Base-by-base conservation (phyloP, 139 green algal species). In the Tetradesmus obliquus region DNA sequence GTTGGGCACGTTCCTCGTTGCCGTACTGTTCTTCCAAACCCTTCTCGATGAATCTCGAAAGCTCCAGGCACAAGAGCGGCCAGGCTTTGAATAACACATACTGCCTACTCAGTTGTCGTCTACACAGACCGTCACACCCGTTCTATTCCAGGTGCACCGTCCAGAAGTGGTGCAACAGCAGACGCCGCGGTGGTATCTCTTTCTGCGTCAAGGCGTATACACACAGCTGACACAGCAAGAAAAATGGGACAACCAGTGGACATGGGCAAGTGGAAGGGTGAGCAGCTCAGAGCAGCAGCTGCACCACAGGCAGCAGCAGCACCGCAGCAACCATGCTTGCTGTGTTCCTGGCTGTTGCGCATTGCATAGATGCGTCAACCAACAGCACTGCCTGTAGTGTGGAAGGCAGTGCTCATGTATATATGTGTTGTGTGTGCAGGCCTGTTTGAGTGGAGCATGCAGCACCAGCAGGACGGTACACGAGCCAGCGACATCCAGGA, bases 381-480 rank as follows among this genome's bases (percentile, higher is more conserved):
- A 72, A 13, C 60, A 72, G 60, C 60, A 72, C 12, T 19, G 10
- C 12, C 60, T 72, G 10, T 19, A 72, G 10, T 72, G 10, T 19
- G 60, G 12, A 13, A 13, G 10, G 60, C 10, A 13, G 10, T 72
- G 60, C 72, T 10, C 15, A n/a, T 81, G 72, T 13, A 81, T 81
- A 7, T 1, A 81, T 81, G 72, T 10, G 72, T 32, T 32, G 15
- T 9, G 17, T 6, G 5, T 81, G 51, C 94, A 98, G 97, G 97
- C 3, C 91, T 99, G 17, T 98, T 98, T 89, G 96, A 99, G 55
- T 98, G 96, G 96, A 97, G 94, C 72, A 98, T 99, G 88, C 93
- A 95, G 79, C 93, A 96, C 66, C 94, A 95, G 53, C 95, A 97
- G 51, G 91, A 94, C 86, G 57, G 81, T 72, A 55, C 58, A 76